phyloP scores from a whole-genome alignment of 208 protist species.

The Leishmania lainsoni region DNA sequence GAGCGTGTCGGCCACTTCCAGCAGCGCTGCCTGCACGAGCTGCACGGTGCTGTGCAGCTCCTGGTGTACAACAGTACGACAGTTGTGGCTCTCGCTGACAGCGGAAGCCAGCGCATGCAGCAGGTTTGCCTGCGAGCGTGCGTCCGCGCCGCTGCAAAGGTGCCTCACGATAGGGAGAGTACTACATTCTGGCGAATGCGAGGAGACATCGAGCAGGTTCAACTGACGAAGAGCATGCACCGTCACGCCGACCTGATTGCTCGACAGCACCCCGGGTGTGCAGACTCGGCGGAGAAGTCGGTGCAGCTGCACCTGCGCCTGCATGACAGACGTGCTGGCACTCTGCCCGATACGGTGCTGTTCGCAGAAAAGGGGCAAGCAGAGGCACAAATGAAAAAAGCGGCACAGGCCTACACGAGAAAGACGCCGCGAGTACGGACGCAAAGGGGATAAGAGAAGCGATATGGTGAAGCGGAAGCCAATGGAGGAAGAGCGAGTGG shows the following conservation, averaged over 20 bases:
- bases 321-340: not conserved
- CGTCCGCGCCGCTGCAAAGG: slow-evolving; percentile 31
- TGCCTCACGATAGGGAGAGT: slow-evolving; percentile 28
- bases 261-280: slow-evolving; percentile 39
- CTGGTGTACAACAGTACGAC: slow-evolving; percentile 27
- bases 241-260: slow-evolving; percentile 44
- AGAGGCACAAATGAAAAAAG: not conserved
- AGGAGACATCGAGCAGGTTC: slow-evolving; percentile 19
- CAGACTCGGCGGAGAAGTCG: slow-evolving; percentile 35
- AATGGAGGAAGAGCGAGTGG: not conserved
- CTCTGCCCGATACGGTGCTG: not conserved
- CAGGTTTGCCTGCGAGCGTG: slow-evolving; percentile 51
- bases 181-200: not conserved
- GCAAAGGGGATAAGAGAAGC: no score
- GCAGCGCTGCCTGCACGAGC: slow-evolving; percentile 39
- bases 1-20: slow-evolving; percentile 37
- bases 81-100: slow-evolving; percentile 31
- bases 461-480: not conserved
- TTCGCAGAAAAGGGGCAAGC: not conserved
- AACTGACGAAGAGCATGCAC: slow-evolving; percentile 52
- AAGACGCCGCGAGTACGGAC: not conserved
- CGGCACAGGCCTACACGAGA: not conserved
- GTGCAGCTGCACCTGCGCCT: slow-evolving; percentile 14
- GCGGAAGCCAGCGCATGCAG: slow-evolving; percentile 46
- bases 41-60: slow-evolving; percentile 27